phyloP scores from a whole-genome alignment of 495 filamentous ascomycete genomes.

The Glutinoglossum americanum region DNA sequence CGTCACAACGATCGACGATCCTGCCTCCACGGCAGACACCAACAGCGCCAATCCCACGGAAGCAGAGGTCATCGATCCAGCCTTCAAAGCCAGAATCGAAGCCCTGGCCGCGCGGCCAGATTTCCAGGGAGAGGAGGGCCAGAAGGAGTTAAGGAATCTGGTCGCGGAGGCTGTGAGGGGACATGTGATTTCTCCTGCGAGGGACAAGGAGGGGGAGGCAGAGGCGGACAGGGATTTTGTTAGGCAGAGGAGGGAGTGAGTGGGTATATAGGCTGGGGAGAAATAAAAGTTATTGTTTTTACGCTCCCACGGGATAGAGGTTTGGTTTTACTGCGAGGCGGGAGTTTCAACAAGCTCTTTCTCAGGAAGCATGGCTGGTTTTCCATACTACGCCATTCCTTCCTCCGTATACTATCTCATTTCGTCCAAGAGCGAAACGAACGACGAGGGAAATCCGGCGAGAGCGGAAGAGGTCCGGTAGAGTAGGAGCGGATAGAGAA shows the following conservation, averaged over 20 bases:
- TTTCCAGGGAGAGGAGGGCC: conserved; percentile 20
- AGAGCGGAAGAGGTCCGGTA: too few species aligned
- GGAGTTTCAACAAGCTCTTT: too few species aligned
- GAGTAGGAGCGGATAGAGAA: too few species aligned
- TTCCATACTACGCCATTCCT: too few species aligned
- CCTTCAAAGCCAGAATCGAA: conserved; percentile 22
- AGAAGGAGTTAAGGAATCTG: conserved; percentile 18
- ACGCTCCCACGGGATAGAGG: too few species aligned
- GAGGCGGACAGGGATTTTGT: neutral
- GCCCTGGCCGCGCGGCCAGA: conserved; percentile 21
- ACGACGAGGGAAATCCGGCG: too few species aligned
- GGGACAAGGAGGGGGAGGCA: neutral
- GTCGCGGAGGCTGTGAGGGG: conserved; percentile 21
- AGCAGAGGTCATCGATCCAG: conserved; percentile 18
- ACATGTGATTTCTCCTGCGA: neutral
- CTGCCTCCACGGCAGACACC: conserved; percentile 8
- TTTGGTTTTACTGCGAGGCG: too few species aligned
- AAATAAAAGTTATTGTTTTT: too few species aligned
- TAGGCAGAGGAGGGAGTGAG: neutral
- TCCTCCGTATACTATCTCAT: too few species aligned
- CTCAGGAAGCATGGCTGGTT: too few species aligned
- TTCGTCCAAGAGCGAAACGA: too few species aligned
- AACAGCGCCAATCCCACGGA: conserved; percentile 14
- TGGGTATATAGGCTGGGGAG: too few species aligned
- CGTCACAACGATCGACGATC: neutral